Percentiles rank a stretch among this genome's conserved stretches.
These are phyloP conservation scores for Chaetomium fimeti DNA, from an alignment of 495 filamentous ascomycete species.

Conservation along the genomic window DNA sequence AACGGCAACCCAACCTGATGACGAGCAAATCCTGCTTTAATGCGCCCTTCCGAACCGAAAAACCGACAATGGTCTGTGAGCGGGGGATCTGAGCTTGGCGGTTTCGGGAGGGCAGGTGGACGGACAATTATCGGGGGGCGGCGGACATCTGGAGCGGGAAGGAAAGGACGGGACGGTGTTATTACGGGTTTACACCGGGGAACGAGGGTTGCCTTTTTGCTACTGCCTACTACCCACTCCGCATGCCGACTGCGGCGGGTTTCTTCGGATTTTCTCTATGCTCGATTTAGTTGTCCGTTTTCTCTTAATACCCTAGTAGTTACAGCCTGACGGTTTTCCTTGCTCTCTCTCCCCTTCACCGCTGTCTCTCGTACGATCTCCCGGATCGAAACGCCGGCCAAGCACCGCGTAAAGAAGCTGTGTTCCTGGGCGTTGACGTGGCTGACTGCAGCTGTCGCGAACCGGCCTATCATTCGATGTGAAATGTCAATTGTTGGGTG, in stretches of 20 bases:
- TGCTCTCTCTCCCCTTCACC: not conserved
- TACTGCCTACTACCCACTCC: not conserved
- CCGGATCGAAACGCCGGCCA: not conserved
- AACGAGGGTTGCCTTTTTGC: not conserved
- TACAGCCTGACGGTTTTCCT: not conserved
- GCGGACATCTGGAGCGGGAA: not conserved
- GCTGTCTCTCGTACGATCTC: not conserved
- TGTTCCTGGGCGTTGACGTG: conserved; percentile 1
- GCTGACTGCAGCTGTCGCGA: not conserved
- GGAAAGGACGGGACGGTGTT: conserved; percentile 1
- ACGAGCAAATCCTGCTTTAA: not conserved
- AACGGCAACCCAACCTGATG: not conserved
- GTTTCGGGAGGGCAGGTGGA: not conserved
- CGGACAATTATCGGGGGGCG: not conserved
- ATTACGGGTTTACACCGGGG: not conserved
- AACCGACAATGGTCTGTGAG: conserved; percentile 1
- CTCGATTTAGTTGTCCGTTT: conserved; percentile 1
- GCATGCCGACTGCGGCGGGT: not conserved
- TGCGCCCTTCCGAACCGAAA: not conserved
- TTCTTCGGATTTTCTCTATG: not conserved
- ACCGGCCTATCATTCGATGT: conserved; percentile 1
- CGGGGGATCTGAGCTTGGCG: not conserved
- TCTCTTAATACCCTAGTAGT: not conserved
- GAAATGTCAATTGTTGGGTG: not conserved
- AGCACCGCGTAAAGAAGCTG: not conserved